Conservation (phyloP, 225 moss, liverwort and hornwort genomes). For the Pleurozium schreberi region DNA sequence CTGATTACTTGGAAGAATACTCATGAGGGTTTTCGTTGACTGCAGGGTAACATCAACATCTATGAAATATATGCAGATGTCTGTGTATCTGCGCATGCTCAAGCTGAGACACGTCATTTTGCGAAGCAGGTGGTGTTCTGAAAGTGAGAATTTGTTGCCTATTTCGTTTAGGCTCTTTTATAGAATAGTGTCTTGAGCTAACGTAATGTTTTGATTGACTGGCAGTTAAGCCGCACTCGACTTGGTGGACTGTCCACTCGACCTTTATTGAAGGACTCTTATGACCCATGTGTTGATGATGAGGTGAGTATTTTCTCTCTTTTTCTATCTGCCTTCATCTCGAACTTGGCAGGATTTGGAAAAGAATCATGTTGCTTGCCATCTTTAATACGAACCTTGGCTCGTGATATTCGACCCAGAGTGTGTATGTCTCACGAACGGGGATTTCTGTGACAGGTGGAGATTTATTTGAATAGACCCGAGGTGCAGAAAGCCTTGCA, state of each 20-base stretch:
- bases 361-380: not conserved
- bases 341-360: not conserved
- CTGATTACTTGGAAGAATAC: not conserved
- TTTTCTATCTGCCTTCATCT: not conserved
- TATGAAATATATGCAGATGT: conserved; percentile 92
- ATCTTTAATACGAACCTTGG: not conserved
- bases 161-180: not conserved
- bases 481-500: conserved; percentile 83
- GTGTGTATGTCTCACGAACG: not conserved
- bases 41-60: conserved; percentile 79
- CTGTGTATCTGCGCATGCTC: conserved; percentile 59
- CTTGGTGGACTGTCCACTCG: conserved; percentile 52
- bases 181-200: not conserved
- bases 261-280: conserved; percentile 51
- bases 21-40: not conserved
- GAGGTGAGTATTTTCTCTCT: conserved; percentile 35
- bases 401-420: not conserved
- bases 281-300: conserved; percentile 91
- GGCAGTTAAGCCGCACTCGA: conserved; percentile 52
- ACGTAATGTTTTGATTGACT: not conserved
- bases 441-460: conserved; percentile 45
- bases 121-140: conserved; percentile 51
- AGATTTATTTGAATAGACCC: conserved; percentile 65
- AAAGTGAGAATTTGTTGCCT: not conserved
- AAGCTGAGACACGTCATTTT: conserved; percentile 71